Evolutionary conservation across 2,329 filamentous ascomycete species (phyloP).

Genomic region (Ophiocordyceps robertsii): DNA sequence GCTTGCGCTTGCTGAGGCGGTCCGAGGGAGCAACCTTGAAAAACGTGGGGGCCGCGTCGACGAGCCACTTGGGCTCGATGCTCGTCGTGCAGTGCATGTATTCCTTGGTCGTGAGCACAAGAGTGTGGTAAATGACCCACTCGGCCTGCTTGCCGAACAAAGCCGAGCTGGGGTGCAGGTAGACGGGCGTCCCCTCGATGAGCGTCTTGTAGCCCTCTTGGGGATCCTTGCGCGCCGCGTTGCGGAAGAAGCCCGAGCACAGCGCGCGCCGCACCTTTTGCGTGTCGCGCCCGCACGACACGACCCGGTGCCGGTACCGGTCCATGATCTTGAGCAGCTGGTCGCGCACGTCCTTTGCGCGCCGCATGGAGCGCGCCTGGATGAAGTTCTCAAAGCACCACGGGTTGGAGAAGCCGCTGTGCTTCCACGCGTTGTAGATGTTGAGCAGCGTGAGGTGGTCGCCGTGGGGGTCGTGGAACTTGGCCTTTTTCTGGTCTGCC

Average conservation of each 20-base stretch:
- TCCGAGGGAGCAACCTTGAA: constrained; percentile 94
- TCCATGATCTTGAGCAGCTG: constrained; percentile 92
- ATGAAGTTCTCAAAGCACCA: constrained; percentile 99
- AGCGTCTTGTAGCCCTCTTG: constrained; percentile 97
- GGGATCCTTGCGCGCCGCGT: constrained; percentile 86
- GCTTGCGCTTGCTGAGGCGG: constrained; percentile 76
- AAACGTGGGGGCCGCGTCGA: constrained; percentile 95
- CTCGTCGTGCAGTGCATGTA: constrained; percentile 93
- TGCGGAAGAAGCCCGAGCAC: constrained; percentile 91
- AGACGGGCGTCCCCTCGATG: constrained; percentile 87
- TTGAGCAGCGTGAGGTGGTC: constrained; percentile 93
- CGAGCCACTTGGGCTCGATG: constrained; percentile 89
- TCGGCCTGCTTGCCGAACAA: constrained; percentile 93
- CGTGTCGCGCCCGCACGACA: constrained; percentile 79
- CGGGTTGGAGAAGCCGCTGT: constrained; percentile 63
- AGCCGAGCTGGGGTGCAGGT: constrained; percentile 82
- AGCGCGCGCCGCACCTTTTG: constrained; percentile 77
- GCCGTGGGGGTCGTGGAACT: constrained; percentile 90
- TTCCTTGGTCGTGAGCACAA: constrained; percentile 90
- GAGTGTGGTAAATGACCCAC: constrained; percentile 85
- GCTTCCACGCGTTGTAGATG: constrained; percentile 96
- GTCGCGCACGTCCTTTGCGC: constrained; percentile 82
- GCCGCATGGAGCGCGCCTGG: constrained; percentile 75
- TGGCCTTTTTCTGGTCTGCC: constrained; percentile 93
- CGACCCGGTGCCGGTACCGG: constrained; percentile 68